Evolutionary conservation across 2,329 filamentous ascomycete species (phyloP).

Genomic region (Aspergillus nomiae): DNA sequence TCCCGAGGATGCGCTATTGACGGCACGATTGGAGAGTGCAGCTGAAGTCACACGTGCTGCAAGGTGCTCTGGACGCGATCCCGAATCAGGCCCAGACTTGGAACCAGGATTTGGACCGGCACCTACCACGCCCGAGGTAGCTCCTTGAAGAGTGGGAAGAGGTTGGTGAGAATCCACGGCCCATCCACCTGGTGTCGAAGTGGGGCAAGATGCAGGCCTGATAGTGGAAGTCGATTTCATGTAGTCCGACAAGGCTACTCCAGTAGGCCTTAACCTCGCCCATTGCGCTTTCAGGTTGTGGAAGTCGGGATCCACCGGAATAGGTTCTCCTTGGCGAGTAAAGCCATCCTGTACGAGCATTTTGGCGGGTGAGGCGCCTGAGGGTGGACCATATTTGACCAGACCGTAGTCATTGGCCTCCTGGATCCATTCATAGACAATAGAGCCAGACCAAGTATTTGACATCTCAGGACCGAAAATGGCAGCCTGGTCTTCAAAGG

Average conservation of each 20-base stretch:
- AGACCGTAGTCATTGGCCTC: slow-evolving; percentile 83
- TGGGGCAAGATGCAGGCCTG: slow-evolving; percentile 69
- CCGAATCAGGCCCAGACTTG: neutral
- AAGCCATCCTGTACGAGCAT: slow-evolving; percentile 65
- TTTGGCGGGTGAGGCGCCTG: slow-evolving; percentile 56
- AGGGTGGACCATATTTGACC: slow-evolving; percentile 69
- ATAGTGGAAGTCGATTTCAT: slow-evolving; percentile 61
- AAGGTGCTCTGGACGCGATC: neutral
- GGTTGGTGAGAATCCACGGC: slow-evolving; percentile 68
- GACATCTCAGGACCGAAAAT: slow-evolving; percentile 77
- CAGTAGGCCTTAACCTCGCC: slow-evolving; percentile 70
- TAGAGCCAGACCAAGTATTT: slow-evolving; percentile 70
- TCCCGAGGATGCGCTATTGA: slow-evolving; percentile 1
- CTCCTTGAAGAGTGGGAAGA: slow-evolving; percentile 62
- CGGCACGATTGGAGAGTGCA: slow-evolving; percentile 2
- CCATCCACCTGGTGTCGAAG: slow-evolving; percentile 70
- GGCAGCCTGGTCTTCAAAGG: slow-evolving; percentile 66
- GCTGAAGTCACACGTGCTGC: neutral
- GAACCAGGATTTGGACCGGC: neutral
- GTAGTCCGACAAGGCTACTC: slow-evolving; percentile 68
- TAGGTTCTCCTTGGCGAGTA: slow-evolving; percentile 71
- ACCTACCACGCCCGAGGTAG: neutral
- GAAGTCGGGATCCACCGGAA: slow-evolving; percentile 74
- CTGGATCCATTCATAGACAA: slow-evolving; percentile 89
- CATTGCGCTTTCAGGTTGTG: slow-evolving; percentile 74